A percentile compares a stretch with the other conserved stretches of the same genome.
phyloP scores from a whole-genome alignment of 306 rosid genomes.

The Dalbergia oliveri region DNA sequence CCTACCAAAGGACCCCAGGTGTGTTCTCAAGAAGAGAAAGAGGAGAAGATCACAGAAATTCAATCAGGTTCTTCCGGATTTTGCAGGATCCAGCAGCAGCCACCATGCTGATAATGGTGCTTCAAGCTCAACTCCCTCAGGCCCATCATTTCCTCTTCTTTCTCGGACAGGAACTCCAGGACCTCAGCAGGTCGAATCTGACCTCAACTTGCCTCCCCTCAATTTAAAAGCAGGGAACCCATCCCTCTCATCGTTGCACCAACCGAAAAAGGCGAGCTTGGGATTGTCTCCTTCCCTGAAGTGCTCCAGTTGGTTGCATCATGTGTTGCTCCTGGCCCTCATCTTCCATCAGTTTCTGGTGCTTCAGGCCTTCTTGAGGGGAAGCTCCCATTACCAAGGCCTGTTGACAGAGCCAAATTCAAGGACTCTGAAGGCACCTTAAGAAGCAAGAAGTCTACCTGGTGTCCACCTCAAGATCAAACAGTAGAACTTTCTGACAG shows the following conservation, averaged over 20 bases:
- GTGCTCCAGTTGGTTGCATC: slow-evolving; percentile 93
- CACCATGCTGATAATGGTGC: slow-evolving; percentile 59
- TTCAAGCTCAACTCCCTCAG: slow-evolving; percentile 71
- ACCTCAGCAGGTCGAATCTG: slow-evolving; percentile 63
- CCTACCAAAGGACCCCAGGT: slow-evolving; percentile 90
- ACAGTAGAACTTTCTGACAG: slow-evolving; percentile 57
- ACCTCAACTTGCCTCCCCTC: slow-evolving; percentile 63
- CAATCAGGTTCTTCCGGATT: slow-evolving; percentile 54
- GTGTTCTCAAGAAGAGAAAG: slow-evolving; percentile 71
- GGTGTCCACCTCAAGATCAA: slow-evolving; percentile 51
- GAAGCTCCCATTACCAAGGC: slow-evolving; percentile 66
- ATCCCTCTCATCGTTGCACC: slow-evolving; percentile 53
- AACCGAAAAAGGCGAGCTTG: slow-evolving; percentile 54
- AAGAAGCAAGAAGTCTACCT: slow-evolving; percentile 48
- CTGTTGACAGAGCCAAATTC: slow-evolving; percentile 61
- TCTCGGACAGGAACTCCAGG: slow-evolving; percentile 58
- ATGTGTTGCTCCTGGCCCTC: slow-evolving; percentile 70
- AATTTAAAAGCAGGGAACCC: slow-evolving; percentile 52
- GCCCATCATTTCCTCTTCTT: slow-evolving; percentile 65
- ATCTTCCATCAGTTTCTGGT: slow-evolving; percentile 58
- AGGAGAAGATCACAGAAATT: slow-evolving; percentile 62
- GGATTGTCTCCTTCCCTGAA: slow-evolving; percentile 94
- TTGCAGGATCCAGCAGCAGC: slow-evolving; percentile 59
- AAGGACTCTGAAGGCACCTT: slow-evolving; percentile 59
- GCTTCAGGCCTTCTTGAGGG: slow-evolving; percentile 60